Conservation (phyloP, 331 rosid genomes). For the Pyrus hybrid region DNA sequence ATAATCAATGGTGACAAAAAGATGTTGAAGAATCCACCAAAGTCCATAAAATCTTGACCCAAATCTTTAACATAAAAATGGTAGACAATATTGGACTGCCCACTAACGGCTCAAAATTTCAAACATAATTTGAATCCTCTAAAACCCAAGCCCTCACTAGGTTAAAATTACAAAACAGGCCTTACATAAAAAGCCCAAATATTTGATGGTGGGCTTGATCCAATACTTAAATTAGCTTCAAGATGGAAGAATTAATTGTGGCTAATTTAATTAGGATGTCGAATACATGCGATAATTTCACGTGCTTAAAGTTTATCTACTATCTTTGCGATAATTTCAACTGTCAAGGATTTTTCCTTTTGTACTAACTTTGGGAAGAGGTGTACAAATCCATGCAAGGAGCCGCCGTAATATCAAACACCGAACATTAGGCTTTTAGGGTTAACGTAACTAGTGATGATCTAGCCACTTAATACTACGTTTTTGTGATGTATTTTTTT, state of each 20-base stretch:
- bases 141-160: background rate
- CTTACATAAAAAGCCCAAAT: background rate
- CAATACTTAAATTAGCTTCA: background rate
- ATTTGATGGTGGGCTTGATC: background rate
- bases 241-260: background rate
- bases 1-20: background rate
- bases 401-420: background rate
- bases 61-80: background rate
- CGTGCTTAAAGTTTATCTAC: background rate
- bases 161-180: background rate
- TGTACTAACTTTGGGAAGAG: background rate
- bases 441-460: no score
- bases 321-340: background rate
- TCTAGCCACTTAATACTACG: no score
- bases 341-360: background rate
- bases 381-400: background rate
- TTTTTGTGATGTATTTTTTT: no score
- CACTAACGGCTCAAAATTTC: background rate
- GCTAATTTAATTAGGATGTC: background rate
- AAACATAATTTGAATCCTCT: background rate
- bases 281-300: background rate
- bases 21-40: background rate
- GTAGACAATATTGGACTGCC: background rate
- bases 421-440: background rate
- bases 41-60: slow-evolving; percentile 4